Evolutionary conservation across 2,329 filamentous ascomycete genomes (phyloP).

Genomic region (Stagonosporopsis cucurbitacearum): DNA sequence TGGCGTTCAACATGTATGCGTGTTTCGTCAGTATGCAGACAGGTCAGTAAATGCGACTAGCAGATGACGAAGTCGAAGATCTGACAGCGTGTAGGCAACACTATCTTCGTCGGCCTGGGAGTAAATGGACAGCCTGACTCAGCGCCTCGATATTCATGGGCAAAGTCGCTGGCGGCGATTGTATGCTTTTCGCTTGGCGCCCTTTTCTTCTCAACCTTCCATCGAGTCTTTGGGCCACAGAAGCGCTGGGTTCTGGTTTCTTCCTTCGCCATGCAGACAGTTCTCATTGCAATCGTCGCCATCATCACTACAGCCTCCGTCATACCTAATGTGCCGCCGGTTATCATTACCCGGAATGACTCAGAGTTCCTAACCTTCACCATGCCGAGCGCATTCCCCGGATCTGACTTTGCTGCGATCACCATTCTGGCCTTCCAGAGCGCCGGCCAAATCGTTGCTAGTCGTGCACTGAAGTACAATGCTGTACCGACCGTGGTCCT

Average conservation of each 20-base stretch:
- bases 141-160: slow-evolving; percentile 46
- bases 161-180: slow-evolving; percentile 45
- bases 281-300: slow-evolving; percentile 61
- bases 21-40: slow-evolving; percentile 63
- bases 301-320: slow-evolving; percentile 55
- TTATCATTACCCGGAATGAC: slow-evolving; percentile 52
- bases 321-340: slow-evolving; percentile 24
- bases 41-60: slow-evolving; percentile 38
- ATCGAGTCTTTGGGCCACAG: slow-evolving; percentile 61
- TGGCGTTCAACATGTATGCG: slow-evolving; percentile 56
- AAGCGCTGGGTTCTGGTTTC: slow-evolving; percentile 55
- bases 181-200: slow-evolving; percentile 60
- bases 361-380: slow-evolving; percentile 39
- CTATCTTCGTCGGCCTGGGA: slow-evolving; percentile 67
- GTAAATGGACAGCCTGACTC: slow-evolving; percentile 59
- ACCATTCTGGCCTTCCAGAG: slow-evolving; percentile 60
- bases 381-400: slow-evolving; percentile 30
- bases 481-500: slow-evolving; percentile 63
- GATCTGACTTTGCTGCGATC: slow-evolving; percentile 51
- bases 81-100: slow-evolving; percentile 59
- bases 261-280: slow-evolving; percentile 59
- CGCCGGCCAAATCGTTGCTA: slow-evolving; percentile 61
- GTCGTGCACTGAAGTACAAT: slow-evolving; percentile 58
- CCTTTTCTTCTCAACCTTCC: slow-evolving; percentile 58
- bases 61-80: neutral